Conservation (phyloP, 2,329 filamentous ascomycete species). For the Macrophomina pseudophaseolina region DNA sequence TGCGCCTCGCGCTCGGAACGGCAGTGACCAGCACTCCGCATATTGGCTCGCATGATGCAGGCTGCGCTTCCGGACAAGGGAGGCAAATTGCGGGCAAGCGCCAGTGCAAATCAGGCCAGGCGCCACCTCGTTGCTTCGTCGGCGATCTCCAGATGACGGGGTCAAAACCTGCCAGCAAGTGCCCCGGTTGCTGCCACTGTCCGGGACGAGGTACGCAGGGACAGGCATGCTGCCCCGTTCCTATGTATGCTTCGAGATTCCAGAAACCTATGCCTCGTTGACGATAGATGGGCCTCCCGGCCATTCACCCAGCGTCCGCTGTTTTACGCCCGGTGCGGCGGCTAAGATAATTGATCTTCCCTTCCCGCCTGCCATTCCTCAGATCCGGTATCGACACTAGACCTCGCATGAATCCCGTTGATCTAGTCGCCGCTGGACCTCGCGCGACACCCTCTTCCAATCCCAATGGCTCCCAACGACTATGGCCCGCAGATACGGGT, state of each 20-base stretch:
- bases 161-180: slow-evolving; percentile 8
- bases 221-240: not conserved
- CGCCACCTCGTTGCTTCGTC: slow-evolving; percentile 16
- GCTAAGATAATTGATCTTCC: slow-evolving; percentile 11
- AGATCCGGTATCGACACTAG: not conserved
- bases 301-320: slow-evolving; percentile 4
- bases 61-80: slow-evolving; percentile 4
- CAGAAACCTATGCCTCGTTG: slow-evolving; percentile 8
- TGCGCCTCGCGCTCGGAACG: slow-evolving; percentile 11
- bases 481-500: slow-evolving; percentile 11
- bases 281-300: slow-evolving; percentile 18
- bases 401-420: slow-evolving; percentile 12
- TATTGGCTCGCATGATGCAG: slow-evolving; percentile 13
- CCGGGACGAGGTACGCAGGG: not conserved
- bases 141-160: slow-evolving; percentile 22
- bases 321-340: slow-evolving; percentile 4
- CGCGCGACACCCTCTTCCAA: not conserved
- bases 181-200: slow-evolving; percentile 12
- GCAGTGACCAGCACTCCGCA: slow-evolving; percentile 17
- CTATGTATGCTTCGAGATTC: slow-evolving; percentile 19
- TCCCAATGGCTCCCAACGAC: slow-evolving; percentile 12
- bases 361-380: not conserved
- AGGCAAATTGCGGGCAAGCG: slow-evolving; percentile 16
- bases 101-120: slow-evolving; percentile 5
- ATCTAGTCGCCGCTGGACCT: not conserved